Percentiles rank a stretch among this genome's conserved stretches.
These are phyloP conservation scores for Psilocybe cubensis DNA, from an alignment of 768 basidiomycete species.

Conservation along the genomic window DNA sequence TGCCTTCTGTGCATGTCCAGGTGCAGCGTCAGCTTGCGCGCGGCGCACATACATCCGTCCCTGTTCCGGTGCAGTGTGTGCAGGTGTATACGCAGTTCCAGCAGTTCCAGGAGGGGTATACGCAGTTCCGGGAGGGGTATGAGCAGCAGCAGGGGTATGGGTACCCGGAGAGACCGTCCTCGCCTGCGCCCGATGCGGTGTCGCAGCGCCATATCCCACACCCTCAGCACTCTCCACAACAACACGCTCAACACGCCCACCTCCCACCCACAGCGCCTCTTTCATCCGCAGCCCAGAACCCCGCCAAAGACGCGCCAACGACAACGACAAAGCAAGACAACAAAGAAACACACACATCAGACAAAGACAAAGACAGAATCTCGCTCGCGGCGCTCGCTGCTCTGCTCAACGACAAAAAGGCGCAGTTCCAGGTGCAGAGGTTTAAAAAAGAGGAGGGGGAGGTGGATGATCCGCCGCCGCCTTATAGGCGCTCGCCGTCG, in stretches of 20 bases:
- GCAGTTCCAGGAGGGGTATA: background rate
- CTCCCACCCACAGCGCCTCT: too few relatives aligned
- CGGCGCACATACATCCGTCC: background rate
- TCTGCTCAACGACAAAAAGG: background rate
- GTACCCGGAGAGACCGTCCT: background rate
- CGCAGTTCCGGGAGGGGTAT: background rate
- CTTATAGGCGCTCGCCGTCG: background rate
- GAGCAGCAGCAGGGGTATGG: background rate
- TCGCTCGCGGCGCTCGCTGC: background rate
- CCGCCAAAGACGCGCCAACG: too few relatives aligned
- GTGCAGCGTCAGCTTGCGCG: background rate
- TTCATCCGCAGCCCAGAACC: too few relatives aligned
- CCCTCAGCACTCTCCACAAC: too few relatives aligned
- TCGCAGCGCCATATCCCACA: background rate
- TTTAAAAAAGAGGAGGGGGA: background rate
- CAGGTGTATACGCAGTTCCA: background rate
- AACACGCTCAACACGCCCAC: too few relatives aligned
- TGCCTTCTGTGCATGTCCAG: background rate
- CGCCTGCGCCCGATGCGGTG: background rate
- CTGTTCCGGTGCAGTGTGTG: background rate
- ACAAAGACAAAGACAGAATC: too few relatives aligned
- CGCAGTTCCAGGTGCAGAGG: background rate
- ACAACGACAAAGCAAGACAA: too few relatives aligned
- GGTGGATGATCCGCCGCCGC: slow-evolving; percentile 6
- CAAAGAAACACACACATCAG: too few relatives aligned